phyloP scores from a whole-genome alignment of 2,329 filamentous ascomycete genomes.

The Fusarium graminum region DNA sequence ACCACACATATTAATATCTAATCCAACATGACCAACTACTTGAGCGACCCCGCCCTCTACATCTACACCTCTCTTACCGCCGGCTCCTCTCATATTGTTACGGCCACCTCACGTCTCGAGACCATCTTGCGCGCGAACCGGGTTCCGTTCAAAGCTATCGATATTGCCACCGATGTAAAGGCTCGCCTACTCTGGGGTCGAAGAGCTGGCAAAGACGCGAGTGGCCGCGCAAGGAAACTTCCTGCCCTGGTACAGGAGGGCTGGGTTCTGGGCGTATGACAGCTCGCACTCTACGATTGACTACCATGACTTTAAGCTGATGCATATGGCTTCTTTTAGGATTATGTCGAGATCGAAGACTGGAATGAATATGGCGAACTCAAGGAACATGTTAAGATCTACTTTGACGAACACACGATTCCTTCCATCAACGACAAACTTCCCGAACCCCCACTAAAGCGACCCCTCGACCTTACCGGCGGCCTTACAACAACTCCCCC shows the following conservation, averaged over 20 bases:
- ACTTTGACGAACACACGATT: conserved; percentile 72
- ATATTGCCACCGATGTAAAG: conserved; percentile 90
- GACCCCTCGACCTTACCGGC: conserved; percentile 44
- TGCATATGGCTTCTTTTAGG: conserved; percentile 64
- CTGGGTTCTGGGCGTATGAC: conserved; percentile 83
- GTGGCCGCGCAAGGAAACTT: conserved; percentile 77
- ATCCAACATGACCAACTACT: conserved; percentile 59
- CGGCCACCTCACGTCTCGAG: conserved; percentile 93
- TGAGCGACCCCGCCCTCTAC: conserved; percentile 80
- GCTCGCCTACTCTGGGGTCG: conserved; percentile 91
- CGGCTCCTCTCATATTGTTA: conserved; percentile 95
- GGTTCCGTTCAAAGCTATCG: conserved; percentile 92
- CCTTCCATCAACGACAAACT: conserved; percentile 67
- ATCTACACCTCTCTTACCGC: conserved; percentile 97
- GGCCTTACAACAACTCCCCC: conserved; percentile 44
- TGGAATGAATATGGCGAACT: conserved; percentile 99
- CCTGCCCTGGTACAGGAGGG: conserved; percentile 91
- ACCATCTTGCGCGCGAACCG: conserved; percentile 96
- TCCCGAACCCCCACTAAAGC: conserved; percentile 52
- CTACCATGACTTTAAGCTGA: conserved; percentile 5
- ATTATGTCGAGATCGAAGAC: conserved; percentile 93
- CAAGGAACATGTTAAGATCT: conserved; percentile 82
- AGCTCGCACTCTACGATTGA: neutral
- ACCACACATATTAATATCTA: conserved; percentile 12
- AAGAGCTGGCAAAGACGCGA: conserved; percentile 78